A percentile compares a stretch with the other conserved stretches of the same genome.
Conservation (phyloP, 805 yeast genomes). For the Zygoascus ofunaensis region DNA sequence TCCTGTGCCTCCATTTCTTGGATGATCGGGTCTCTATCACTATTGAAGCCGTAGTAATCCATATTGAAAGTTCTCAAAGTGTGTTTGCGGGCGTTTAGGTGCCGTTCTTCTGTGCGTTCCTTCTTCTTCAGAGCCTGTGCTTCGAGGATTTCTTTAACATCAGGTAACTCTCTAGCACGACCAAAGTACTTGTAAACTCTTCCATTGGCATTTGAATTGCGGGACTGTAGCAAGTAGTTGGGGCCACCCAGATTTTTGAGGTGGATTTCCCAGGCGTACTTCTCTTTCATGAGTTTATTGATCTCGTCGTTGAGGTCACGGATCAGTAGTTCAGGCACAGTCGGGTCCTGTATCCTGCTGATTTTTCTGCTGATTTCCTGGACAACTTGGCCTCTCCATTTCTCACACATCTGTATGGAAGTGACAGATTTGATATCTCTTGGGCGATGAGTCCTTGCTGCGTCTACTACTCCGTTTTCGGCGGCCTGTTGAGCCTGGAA, state of each 20-base stretch:
- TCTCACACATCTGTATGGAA: slow-evolving; percentile 55
- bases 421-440: slow-evolving; percentile 44
- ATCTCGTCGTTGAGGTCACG: slow-evolving; percentile 68
- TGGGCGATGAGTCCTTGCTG: slow-evolving; percentile 52
- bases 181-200: slow-evolving; percentile 72
- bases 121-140: slow-evolving; percentile 24
- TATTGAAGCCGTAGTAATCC: slow-evolving; percentile 25
- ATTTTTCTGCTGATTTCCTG: slow-evolving; percentile 55
- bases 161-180: slow-evolving; percentile 71
- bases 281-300: slow-evolving; percentile 58
- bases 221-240: slow-evolving; percentile 38
- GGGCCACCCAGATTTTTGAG: slow-evolving; percentile 67
- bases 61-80: slow-evolving; percentile 18
- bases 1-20: slow-evolving; percentile 13
- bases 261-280: slow-evolving; percentile 69
- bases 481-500: slow-evolving; percentile 54
- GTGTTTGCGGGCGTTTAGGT: slow-evolving; percentile 1
- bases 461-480: slow-evolving; percentile 50
- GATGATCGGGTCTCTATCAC: slow-evolving; percentile 17
- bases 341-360: slow-evolving; percentile 54
- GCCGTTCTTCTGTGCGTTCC: slow-evolving; percentile 8
- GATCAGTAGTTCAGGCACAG: slow-evolving; percentile 50
- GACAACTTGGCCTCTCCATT: slow-evolving; percentile 54
- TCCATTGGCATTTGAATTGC: slow-evolving; percentile 18
- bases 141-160: slow-evolving; percentile 44